Conservation (phyloP, 2,329 filamentous ascomycete genomes). For the Chlorencoelia australis region DNA sequence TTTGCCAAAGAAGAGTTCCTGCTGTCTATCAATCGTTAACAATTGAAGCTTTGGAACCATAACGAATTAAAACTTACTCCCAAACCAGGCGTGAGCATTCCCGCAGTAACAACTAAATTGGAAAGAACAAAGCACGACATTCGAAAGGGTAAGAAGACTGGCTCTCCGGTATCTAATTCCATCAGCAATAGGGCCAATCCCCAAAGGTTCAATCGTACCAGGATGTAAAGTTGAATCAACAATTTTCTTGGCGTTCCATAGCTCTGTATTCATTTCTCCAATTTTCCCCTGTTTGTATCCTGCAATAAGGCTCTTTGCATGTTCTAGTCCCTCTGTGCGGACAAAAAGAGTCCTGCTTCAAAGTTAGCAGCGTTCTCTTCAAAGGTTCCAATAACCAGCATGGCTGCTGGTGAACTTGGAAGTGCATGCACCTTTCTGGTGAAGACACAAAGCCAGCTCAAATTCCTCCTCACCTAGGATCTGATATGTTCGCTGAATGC, state of each 20-base stretch:
- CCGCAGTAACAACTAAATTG: slow-evolving; percentile 88
- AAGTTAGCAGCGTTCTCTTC: slow-evolving; percentile 13
- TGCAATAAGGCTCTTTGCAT: slow-evolving; percentile 72
- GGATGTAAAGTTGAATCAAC: slow-evolving; percentile 95
- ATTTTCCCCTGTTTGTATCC: slow-evolving; percentile 81
- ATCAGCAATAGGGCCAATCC: slow-evolving; percentile 2
- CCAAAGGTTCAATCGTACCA: slow-evolving; percentile 42
- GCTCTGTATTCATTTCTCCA: slow-evolving; percentile 71
- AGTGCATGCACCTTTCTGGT: slow-evolving; percentile 18
- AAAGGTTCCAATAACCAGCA: slow-evolving; percentile 1
- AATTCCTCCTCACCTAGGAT: slow-evolving; percentile 70
- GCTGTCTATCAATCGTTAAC: slow-evolving; percentile 43
- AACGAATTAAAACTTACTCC: slow-evolving; percentile 37
- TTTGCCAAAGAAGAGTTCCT: slow-evolving; percentile 88
- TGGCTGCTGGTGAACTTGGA: slow-evolving; percentile 5
- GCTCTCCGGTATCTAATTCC: slow-evolving; percentile 70
- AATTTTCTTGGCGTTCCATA: slow-evolving; percentile 95
- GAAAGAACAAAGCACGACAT: slow-evolving; percentile 95
- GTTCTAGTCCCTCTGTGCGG: slow-evolving; percentile 65
- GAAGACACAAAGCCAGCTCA: slow-evolving; percentile 13
- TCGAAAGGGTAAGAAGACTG: slow-evolving; percentile 88
- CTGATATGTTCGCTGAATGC: slow-evolving; percentile 81
- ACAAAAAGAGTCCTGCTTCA: slow-evolving; percentile 70
- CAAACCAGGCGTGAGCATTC: slow-evolving; percentile 90
- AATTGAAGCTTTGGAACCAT: not conserved